Conservation (phyloP, 768 basidiomycete species). For the Kockovaella imperatae region DNA sequence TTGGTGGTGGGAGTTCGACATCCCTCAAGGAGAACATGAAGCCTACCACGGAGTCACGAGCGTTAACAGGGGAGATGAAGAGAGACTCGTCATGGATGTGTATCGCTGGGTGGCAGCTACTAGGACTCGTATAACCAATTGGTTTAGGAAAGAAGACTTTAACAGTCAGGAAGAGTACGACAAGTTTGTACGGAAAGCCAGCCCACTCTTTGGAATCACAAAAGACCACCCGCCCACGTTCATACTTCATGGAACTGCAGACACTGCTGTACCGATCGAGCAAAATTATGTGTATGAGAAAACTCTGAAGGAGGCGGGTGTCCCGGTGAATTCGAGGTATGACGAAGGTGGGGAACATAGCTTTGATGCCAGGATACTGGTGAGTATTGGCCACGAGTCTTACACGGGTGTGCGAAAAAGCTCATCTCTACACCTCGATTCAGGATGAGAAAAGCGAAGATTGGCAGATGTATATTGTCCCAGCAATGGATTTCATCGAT, state of each 20-base stretch:
- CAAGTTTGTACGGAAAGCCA: neutral
- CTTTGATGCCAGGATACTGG: too few relatives aligned
- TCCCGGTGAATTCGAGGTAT: too few relatives aligned
- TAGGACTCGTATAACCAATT: neutral
- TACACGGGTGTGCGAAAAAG: too few relatives aligned
- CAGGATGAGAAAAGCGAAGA: conserved; percentile 14
- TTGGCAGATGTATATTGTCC: conserved; percentile 19
- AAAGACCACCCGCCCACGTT: conserved; percentile 8
- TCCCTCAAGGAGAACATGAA: conserved; percentile 5
- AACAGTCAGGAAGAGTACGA: neutral
- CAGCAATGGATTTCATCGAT: conserved; percentile 16
- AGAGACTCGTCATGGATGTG: conserved; percentile 6
- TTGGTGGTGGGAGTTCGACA: conserved; percentile 8
- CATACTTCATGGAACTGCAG: conserved; percentile 1
- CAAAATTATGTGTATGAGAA: neutral
- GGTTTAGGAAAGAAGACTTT: conserved; percentile 5
- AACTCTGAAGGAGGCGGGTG: neutral
- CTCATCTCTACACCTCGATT: too few relatives aligned
- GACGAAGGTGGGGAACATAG: too few relatives aligned
- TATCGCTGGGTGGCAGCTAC: neutral
- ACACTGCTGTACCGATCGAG: neutral
- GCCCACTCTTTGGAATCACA: too few relatives aligned
- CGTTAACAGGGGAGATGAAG: conserved; percentile 2
- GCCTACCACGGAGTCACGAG: conserved; percentile 7
- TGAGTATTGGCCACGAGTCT: too few relatives aligned